Evolutionary conservation across 352 stramenopile species (phyloP).

Genomic region (Phytophthora multivora): DNA sequence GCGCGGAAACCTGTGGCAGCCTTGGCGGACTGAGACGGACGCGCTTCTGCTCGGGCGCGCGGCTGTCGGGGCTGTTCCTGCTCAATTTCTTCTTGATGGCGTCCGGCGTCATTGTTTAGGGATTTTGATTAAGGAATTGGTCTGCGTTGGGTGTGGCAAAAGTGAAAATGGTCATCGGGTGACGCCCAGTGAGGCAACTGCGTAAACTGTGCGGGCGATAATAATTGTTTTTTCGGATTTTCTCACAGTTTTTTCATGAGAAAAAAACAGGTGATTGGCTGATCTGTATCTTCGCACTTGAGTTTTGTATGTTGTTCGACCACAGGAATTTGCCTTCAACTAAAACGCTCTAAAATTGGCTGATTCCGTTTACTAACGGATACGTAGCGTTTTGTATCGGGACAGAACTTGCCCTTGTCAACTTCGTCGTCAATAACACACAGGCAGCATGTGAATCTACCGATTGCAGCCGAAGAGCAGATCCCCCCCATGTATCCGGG

Average conservation of each 20-base stretch:
- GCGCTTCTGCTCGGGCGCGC: conserved; percentile 22
- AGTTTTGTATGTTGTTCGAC: neutral
- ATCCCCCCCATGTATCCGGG: too few relatives aligned
- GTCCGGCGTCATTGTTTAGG: conserved; percentile 16
- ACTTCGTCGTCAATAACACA: neutral
- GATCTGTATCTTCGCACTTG: neutral
- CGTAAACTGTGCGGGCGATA: neutral
- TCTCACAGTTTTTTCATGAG: neutral
- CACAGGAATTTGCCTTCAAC: neutral
- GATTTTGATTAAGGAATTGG: neutral
- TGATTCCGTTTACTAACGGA: too few relatives aligned
- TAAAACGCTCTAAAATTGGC: too few relatives aligned
- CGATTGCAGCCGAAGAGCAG: too few relatives aligned
- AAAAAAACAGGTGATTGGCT: neutral
- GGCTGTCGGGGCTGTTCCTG: conserved; percentile 1
- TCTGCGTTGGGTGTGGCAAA: neutral
- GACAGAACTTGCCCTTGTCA: neutral
- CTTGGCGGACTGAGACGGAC: conserved; percentile 29
- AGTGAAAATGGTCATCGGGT: conserved; percentile 1
- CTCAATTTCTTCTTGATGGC: conserved; percentile 12
- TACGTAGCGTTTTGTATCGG: conserved; percentile 12
- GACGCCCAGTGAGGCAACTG: neutral
- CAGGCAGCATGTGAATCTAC: too few relatives aligned
- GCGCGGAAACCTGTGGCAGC: conserved; percentile 2
- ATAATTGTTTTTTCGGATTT: neutral